Evolutionary conservation across 805 yeast species (phyloP).

Genomic region (Isabelozyma heimii): DNA sequence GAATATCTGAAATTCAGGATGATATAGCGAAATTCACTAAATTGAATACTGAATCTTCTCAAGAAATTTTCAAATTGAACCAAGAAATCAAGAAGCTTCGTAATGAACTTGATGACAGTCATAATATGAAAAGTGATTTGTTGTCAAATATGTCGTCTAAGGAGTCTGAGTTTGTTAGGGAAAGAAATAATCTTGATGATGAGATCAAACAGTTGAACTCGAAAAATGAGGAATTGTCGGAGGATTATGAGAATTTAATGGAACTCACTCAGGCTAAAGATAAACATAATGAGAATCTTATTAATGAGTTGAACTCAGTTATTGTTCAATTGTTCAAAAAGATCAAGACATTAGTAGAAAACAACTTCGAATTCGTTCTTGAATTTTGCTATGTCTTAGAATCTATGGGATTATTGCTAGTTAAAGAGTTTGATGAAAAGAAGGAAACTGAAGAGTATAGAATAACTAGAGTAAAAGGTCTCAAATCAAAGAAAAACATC

Average conservation of each 20-base stretch:
- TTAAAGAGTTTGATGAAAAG: slow-evolving; percentile 30
- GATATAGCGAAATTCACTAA: slow-evolving; percentile 9
- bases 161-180: slow-evolving; percentile 56
- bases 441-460: slow-evolving; percentile 34
- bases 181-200: slow-evolving; percentile 46
- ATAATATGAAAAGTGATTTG: slow-evolving; percentile 55
- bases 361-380: slow-evolving; percentile 30
- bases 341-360: slow-evolving; percentile 12
- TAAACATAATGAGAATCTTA: slow-evolving; percentile 21
- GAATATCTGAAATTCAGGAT: slow-evolving; percentile 11
- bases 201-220: slow-evolving; percentile 48
- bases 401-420: slow-evolving; percentile 71
- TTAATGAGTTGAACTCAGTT: slow-evolving; percentile 21
- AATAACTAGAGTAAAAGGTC: slow-evolving; percentile 78
- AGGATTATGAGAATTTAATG: slow-evolving; percentile 41
- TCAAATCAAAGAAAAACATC: slow-evolving; percentile 43
- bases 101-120: slow-evolving; percentile 19
- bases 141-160: slow-evolving; percentile 66
- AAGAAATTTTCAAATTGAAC: slow-evolving; percentile 13
- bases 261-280: slow-evolving; percentile 32
- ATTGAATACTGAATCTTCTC: slow-evolving; percentile 6
- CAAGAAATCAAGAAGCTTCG: slow-evolving; percentile 8
- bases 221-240: slow-evolving; percentile 42
- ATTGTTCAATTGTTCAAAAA: slow-evolving; percentile 12
- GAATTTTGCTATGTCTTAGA: slow-evolving; percentile 60